Conservation (phyloP, 352 stramenopile genomes). For the Phytophthora nicotianae region DNA sequence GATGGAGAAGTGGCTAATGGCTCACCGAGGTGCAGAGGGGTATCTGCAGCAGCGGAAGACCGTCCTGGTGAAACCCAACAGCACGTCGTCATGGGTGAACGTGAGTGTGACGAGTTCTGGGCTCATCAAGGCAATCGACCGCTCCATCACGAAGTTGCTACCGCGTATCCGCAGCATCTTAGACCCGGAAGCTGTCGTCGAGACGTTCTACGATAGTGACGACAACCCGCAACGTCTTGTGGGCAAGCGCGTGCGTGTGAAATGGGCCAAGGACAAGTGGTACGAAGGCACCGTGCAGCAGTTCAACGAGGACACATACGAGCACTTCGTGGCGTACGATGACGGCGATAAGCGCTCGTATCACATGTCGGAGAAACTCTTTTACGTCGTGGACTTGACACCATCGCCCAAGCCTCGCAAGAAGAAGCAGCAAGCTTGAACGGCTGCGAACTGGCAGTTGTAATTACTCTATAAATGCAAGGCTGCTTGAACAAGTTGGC, state of each 20-base stretch:
- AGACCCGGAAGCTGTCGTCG: conserved; percentile 41
- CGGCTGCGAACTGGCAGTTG: conserved; percentile 16
- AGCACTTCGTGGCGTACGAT: conserved; percentile 87
- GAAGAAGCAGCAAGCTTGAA: conserved; percentile 34
- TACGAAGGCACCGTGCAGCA: conserved; percentile 80
- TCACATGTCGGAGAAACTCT: conserved; percentile 90
- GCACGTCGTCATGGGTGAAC: conserved; percentile 81
- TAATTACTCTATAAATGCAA: conserved; percentile 31
- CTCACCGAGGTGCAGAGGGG: conserved; percentile 65
- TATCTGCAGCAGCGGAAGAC: conserved; percentile 79
- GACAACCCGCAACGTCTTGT: conserved; percentile 87
- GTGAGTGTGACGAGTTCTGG: conserved; percentile 59
- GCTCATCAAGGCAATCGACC: conserved; percentile 69
- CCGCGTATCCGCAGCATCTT: conserved; percentile 62
- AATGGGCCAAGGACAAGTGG: conserved; percentile 91
- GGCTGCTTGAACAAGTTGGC: conserved; percentile 24
- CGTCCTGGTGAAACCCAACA: conserved; percentile 86
- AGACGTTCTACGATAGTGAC: conserved; percentile 91
- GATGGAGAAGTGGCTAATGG: conserved; percentile 86
- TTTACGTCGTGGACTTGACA: conserved; percentile 71
- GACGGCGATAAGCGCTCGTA: conserved; percentile 89
- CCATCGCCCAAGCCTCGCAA: conserved; percentile 37
- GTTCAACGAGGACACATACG: conserved; percentile 82
- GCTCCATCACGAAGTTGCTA: conserved; percentile 60
- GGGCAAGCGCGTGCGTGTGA: conserved; percentile 83